Conservation (phyloP, 345 rosid genomes). For the Reutealis trisperma region DNA sequence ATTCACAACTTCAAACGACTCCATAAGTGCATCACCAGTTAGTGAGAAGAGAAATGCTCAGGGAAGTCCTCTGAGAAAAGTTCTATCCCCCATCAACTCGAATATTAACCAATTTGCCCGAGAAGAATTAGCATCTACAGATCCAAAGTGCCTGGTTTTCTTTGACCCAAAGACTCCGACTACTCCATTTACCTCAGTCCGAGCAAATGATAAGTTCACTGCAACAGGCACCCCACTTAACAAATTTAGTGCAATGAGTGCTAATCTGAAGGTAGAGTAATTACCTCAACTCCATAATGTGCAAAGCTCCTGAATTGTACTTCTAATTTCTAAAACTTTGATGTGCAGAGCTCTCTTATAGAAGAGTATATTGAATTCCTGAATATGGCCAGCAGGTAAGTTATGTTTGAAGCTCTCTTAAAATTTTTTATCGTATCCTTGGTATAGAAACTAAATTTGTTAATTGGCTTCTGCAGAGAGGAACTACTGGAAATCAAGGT, state of each 20-base stretch:
- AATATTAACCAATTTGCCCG: slow-evolving; percentile 32
- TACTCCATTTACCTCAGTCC: slow-evolving; percentile 32
- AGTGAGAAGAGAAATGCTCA: slow-evolving; percentile 24
- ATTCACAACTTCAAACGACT: too few species aligned
- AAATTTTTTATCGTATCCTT: neutral
- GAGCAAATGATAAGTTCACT: slow-evolving; percentile 30
- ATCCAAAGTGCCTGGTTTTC: slow-evolving; percentile 8
- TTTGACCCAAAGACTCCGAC: slow-evolving; percentile 55
- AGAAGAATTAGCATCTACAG: slow-evolving; percentile 23
- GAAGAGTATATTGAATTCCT: slow-evolving; percentile 67
- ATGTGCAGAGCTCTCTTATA: slow-evolving; percentile 54
- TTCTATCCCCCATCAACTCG: slow-evolving; percentile 57
- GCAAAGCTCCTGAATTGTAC: neutral
- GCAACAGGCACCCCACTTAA: slow-evolving; percentile 48
- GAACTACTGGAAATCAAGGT: slow-evolving; percentile 82
- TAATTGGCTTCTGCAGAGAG: slow-evolving; percentile 49
- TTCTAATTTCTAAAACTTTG: slow-evolving; percentile 16
- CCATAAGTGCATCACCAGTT: slow-evolving; percentile 16
- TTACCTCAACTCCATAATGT: neutral
- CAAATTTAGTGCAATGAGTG: slow-evolving; percentile 55
- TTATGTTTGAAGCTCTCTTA: neutral
- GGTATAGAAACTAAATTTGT: slow-evolving; percentile 19
- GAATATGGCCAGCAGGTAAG: slow-evolving; percentile 75
- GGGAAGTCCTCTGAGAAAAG: slow-evolving; percentile 56
- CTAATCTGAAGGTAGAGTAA: slow-evolving; percentile 55